phyloP scores from a whole-genome alignment of 306 rosid genomes.

The Chamaecrista fasciculata region DNA sequence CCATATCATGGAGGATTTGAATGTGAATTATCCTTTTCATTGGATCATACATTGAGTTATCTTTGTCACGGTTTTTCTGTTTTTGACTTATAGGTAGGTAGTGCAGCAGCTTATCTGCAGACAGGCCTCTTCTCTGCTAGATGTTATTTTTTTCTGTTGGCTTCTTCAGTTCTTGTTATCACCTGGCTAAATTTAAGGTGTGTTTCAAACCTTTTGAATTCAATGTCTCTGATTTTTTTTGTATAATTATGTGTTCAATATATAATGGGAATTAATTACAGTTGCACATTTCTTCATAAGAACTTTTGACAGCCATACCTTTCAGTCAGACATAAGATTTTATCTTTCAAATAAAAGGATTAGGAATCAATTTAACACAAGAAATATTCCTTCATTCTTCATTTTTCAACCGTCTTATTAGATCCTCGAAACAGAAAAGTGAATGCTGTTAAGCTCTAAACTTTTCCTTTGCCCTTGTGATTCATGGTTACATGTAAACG shows the following conservation, averaged over 20 bases:
- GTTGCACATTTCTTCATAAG: too few species aligned
- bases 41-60: not conserved
- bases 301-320: not conserved
- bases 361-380: not conserved
- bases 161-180: slow-evolving; percentile 77
- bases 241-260: not conserved
- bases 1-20: not conserved
- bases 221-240: not conserved
- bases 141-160: slow-evolving; percentile 55
- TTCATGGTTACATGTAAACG: not conserved
- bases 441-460: not conserved
- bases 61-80: slow-evolving; percentile 4
- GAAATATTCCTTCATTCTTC: slow-evolving; percentile 13
- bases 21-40: not conserved
- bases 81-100: slow-evolving; percentile 55
- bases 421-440: not conserved
- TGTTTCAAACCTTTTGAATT: not conserved
- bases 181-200: slow-evolving; percentile 90
- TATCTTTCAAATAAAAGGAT: slow-evolving; percentile 17
- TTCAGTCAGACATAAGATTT: not conserved
- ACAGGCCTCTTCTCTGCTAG: slow-evolving; percentile 61
- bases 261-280: not conserved
- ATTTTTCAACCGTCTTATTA: not conserved
- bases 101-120: slow-evolving; percentile 79
- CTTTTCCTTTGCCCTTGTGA: not conserved